Evolutionary conservation across 345 rosid species (phyloP), one percentile per base, ranked within the genome.

Genomic region (Corchorus olitorius): DNA sequence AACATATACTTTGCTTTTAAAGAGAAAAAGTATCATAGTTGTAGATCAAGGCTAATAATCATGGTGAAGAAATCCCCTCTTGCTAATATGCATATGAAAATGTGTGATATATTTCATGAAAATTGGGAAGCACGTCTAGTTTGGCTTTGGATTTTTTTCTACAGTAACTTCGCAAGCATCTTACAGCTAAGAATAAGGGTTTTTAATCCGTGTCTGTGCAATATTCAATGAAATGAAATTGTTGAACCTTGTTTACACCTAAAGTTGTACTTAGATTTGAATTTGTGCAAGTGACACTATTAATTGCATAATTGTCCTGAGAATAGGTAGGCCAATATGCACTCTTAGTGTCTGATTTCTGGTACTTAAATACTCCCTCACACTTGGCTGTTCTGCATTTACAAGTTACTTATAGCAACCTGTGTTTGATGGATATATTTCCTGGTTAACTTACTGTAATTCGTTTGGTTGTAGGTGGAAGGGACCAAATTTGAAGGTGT

Each of bases 401-500:
- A 10, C 33, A 68, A 14, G 72, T 68, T 49, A 6, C 72, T 14
- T 67, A 7, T 67, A 0, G 37, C 13, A 13, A 19, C 75, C 34
- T 48, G 62, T 27, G 20, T 17, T 49, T 69, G 22, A 22, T 65
- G 35, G 5, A 39, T 65, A 16, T 65, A 19, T 14, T 53, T 45
- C 45, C 56, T 27, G 59, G 71, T 12, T 12, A 72, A 56, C 82
- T 82, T 19, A 74, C 34, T 34, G 52, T 11, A 20, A 56, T 19
- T 75, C 20, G 20, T 59, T 80, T 75, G 48, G 27, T 27, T 71
- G 81, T 74, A 92, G 95, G 35, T 75, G 76, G 83, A 81, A 52
- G 97, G 97, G 70, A 88, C 93, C 43, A 85, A 83, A 74, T 94
- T 83, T 75, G 94, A 90, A 58, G 83, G 64, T 41, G 82, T 93